Conservation (phyloP, 805 yeast genomes). For the Torulaspora delbrueckii region DNA sequence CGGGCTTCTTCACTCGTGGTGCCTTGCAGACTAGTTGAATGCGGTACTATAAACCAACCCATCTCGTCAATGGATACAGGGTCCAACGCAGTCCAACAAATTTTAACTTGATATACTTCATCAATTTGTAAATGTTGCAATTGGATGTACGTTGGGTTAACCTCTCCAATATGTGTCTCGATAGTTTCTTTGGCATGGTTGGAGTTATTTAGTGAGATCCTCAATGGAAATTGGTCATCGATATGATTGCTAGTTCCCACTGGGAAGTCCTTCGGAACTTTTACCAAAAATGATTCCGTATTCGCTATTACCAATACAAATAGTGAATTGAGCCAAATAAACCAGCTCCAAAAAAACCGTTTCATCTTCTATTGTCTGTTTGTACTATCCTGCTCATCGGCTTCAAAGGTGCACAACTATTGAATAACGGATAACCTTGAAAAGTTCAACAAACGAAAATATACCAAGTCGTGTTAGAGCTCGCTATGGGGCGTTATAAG, state of each 20-base stretch:
- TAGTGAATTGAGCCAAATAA: neutral
- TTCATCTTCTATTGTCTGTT: neutral
- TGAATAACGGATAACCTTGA: neutral
- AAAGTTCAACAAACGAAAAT: neutral
- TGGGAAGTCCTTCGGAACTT: slow-evolving; percentile 18
- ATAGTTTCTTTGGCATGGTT: slow-evolving; percentile 10
- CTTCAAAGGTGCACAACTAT: neutral
- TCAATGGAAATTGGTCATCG: slow-evolving; percentile 4
- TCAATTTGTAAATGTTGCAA: slow-evolving; percentile 13
- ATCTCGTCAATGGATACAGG: slow-evolving; percentile 22
- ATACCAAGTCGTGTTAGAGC: neutral
- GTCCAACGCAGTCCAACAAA: slow-evolving; percentile 33
- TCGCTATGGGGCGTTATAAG: neutral
- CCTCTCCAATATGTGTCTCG: neutral
- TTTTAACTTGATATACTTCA: slow-evolving; percentile 23
- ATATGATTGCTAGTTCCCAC: neutral
- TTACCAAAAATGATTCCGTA: slow-evolving; percentile 19
- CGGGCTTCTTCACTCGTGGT: slow-evolving; percentile 14
- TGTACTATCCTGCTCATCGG: neutral
- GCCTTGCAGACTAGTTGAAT: slow-evolving; percentile 9
- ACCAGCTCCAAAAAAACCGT: neutral
- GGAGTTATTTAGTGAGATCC: slow-evolving; percentile 5
- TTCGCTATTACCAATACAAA: slow-evolving; percentile 13
- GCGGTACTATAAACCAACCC: slow-evolving; percentile 13
- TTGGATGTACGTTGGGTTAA: slow-evolving; percentile 12